phyloP scores from a whole-genome alignment of 371 early-diverging fungal genomes.

The Syncephalastrum monosporum region DNA sequence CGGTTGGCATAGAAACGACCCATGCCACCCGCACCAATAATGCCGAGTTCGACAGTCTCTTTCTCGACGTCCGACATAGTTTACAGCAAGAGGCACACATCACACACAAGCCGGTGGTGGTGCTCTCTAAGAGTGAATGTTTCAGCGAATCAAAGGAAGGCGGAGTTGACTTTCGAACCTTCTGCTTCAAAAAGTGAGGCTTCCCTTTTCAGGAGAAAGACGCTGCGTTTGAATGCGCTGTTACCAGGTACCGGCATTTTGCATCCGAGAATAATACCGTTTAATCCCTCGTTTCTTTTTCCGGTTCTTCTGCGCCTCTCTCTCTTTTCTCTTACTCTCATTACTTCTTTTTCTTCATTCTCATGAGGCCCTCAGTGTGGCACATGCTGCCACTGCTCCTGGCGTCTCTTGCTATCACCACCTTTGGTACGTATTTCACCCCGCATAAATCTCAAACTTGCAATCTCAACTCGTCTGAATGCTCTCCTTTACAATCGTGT shows the following conservation, averaged over 20 bases:
- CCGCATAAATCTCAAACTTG: background rate
- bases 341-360: background rate
- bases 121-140: no score
- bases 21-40: conserved; percentile 93
- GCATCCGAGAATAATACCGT: no score
- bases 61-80: conserved; percentile 32
- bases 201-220: no score
- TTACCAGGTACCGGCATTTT: no score
- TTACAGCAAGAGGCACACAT: no score
- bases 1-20: conserved; percentile 84
- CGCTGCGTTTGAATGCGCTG: no score
- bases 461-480: background rate
- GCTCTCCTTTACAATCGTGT: background rate
- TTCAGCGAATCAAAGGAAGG: no score
- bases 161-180: no score
- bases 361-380: background rate
- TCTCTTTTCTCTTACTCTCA: background rate
- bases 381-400: background rate
- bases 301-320: background rate
- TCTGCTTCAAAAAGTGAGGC: no score
- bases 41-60: conserved; percentile 66
- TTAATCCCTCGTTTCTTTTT: background rate
- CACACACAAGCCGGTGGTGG: no score
- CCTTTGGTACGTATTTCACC: background rate
- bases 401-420: background rate